phyloP scores from a whole-genome alignment of 2,329 filamentous ascomycete genomes.

The Colletotrichum tanaceti region DNA sequence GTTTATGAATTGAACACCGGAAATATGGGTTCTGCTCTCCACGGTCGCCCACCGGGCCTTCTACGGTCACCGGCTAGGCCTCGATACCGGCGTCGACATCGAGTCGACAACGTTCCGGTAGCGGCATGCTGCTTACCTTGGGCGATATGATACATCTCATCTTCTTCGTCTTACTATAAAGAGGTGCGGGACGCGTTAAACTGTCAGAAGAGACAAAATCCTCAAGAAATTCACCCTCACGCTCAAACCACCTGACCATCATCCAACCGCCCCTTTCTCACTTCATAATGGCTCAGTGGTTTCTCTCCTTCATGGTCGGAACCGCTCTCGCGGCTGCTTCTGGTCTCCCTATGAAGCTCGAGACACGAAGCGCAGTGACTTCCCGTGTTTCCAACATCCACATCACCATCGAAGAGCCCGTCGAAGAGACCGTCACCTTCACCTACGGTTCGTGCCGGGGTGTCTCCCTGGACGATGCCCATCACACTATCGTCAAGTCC shows the following conservation, averaged over 20 bases:
- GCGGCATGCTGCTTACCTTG: conserved; percentile 18
- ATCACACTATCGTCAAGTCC: conserved; percentile 42
- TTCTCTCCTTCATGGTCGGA: conserved; percentile 37
- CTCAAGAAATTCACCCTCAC: conserved; percentile 20
- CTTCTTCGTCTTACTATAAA: conserved; percentile 18
- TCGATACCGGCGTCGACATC: not conserved
- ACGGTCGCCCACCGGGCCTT: conserved; percentile 1
- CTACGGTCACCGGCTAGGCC: not conserved
- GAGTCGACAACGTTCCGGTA: not conserved
- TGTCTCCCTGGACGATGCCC: conserved; percentile 34
- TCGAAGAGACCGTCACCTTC: conserved; percentile 42
- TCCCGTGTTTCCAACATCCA: conserved; percentile 51
- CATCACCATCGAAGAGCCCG: conserved; percentile 41
- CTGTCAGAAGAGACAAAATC: not conserved
- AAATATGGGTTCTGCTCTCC: not conserved
- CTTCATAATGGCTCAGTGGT: conserved; percentile 38
- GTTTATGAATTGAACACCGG: conserved; percentile 15
- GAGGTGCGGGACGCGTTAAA: not conserved
- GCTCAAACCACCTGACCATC: conserved; percentile 23
- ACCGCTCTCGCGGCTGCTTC: conserved; percentile 37
- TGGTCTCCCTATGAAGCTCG: conserved; percentile 48
- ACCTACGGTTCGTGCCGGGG: conserved; percentile 44
- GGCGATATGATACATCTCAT: no score
- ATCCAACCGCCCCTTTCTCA: not conserved
- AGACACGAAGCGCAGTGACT: conserved; percentile 49